Evolutionary conservation across 768 basidiomycete genomes (phyloP).

Genomic region (Termitomyces sp.): DNA sequence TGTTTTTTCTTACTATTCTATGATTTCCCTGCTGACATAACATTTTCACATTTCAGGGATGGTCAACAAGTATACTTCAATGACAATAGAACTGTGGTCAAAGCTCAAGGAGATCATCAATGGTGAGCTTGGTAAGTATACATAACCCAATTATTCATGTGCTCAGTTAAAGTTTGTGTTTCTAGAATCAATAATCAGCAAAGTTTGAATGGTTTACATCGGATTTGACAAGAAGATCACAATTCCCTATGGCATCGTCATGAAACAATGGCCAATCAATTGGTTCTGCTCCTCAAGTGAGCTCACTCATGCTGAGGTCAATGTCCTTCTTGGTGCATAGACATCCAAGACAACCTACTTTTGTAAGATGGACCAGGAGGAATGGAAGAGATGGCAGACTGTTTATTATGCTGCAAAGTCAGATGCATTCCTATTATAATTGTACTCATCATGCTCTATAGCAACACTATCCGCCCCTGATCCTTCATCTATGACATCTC

Average conservation of each 20-base stretch:
- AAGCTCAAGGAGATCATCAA: neutral
- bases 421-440: neutral
- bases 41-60: neutral
- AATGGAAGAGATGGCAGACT: neutral
- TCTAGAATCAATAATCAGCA: neutral
- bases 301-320: neutral
- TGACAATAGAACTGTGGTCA: neutral
- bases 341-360: neutral
- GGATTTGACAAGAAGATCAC: neutral
- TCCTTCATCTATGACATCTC: too few relatives aligned
- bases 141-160: neutral
- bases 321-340: neutral
- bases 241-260: neutral
- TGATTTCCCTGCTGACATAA: neutral
- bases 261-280: neutral
- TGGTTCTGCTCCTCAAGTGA: neutral
- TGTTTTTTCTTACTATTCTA: neutral
- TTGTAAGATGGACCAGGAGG: neutral
- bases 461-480: too few relatives aligned
- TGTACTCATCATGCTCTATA: neutral
- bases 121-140: neutral
- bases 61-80: neutral
- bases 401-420: neutral
- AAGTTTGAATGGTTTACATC: neutral
- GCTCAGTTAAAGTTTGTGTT: neutral